phyloP scores from a whole-genome alignment of 805 yeast genomes.

The Myxozyma neglecta region DNA sequence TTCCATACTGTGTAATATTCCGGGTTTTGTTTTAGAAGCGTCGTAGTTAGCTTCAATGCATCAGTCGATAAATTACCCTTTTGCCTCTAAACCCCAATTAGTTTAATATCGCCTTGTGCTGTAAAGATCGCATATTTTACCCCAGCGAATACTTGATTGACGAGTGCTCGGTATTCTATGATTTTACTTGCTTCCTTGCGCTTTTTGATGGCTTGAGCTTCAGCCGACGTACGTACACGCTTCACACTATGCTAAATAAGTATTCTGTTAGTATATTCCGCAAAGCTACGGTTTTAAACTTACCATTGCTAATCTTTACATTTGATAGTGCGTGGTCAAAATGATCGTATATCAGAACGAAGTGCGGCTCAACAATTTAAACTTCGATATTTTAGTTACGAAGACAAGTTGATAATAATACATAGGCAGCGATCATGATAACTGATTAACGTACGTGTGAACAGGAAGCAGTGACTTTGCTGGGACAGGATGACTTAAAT shows the following conservation, averaged over 20 bases:
- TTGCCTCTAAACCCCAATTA: conserved; percentile 34
- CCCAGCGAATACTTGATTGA: conserved; percentile 45
- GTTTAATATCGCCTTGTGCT: background rate
- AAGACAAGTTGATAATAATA: too few species aligned
- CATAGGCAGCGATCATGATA: too few species aligned
- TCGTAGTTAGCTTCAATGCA: conserved; percentile 55
- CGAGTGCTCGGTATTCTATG: conserved; percentile 51
- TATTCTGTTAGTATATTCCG: background rate
- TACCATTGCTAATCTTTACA: background rate
- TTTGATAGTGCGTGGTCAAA: background rate
- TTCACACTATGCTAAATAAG: conserved; percentile 65
- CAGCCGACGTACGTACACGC: conserved; percentile 56
- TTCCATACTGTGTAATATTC: conserved; percentile 92
- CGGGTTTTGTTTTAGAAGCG: conserved; percentile 66
- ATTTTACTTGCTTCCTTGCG: conserved; percentile 64
- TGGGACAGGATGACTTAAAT: too few species aligned
- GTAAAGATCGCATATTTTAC: conserved; percentile 20
- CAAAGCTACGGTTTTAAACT: background rate
- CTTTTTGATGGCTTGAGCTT: conserved; percentile 51
- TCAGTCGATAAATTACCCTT: conserved; percentile 40
- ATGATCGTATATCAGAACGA: background rate
- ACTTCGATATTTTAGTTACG: too few species aligned
- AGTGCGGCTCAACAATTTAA: background rate
- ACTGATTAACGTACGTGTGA: too few species aligned
- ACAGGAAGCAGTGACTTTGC: too few species aligned